Percentiles rank a stretch among this genome's conserved stretches.
Evolutionary conservation across 2,329 filamentous ascomycete genomes (phyloP).

Genomic region (Colletotrichum cereale): DNA sequence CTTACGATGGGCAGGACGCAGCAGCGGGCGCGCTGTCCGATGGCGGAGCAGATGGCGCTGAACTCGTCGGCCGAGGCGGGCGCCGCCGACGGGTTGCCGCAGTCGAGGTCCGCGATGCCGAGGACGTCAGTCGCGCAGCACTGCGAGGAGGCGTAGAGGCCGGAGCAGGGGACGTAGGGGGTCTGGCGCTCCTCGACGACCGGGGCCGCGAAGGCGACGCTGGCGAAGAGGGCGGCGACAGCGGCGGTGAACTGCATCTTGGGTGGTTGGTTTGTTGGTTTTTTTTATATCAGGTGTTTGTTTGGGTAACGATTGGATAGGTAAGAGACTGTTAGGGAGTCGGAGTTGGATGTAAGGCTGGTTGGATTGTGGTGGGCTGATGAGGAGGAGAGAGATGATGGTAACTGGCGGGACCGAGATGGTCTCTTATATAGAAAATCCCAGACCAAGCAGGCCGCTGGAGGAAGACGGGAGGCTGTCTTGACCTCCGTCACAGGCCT

Average conservation of each 20-base stretch:
- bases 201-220: conserved; percentile 47
- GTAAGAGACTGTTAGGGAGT: neutral
- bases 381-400: neutral
- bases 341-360: neutral
- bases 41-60: conserved; percentile 58
- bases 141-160: conserved; percentile 58
- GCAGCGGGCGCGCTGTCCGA: conserved; percentile 69
- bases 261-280: neutral
- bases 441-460: neutral
- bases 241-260: conserved; percentile 41
- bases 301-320: neutral
- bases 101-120: conserved; percentile 69
- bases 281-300: neutral
- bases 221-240: conserved; percentile 40
- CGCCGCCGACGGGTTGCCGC: conserved; percentile 55
- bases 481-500: conserved; percentile 34
- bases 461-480: neutral
- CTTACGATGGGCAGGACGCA: conserved; percentile 63
- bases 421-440: conserved; percentile 33
- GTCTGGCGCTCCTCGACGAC: conserved; percentile 51
- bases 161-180: conserved; percentile 56
- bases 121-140: conserved; percentile 75
- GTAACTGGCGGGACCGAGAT: neutral
- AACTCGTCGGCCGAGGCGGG: conserved; percentile 58
- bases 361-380: conserved; percentile 19